A percentile compares a stretch with the other conserved stretches of the same genome.
Conservation (phyloP, 352 stramenopile species). For the Saprolegnia parasitica region DNA sequence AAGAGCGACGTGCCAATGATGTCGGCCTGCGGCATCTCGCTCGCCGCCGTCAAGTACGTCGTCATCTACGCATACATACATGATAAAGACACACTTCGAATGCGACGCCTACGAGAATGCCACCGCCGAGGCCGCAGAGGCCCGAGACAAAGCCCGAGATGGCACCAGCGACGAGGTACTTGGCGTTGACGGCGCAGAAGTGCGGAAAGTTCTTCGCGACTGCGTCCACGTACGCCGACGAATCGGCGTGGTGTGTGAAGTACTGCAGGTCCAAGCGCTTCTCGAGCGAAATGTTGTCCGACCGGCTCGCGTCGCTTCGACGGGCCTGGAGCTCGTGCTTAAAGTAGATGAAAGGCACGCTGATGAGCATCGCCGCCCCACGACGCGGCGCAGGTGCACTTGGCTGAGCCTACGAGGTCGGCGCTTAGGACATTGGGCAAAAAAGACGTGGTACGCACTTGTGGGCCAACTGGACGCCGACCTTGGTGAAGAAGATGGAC, state of each 20-base stretch:
- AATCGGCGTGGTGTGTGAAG: constrained; percentile 37
- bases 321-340: constrained; percentile 41
- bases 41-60: constrained; percentile 76
- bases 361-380: constrained; percentile 70
- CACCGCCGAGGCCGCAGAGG: constrained; percentile 71
- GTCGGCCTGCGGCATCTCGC: constrained; percentile 76
- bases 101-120: constrained; percentile 42
- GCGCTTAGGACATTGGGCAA: background rate
- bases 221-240: constrained; percentile 43
- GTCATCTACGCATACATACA: constrained; percentile 51
- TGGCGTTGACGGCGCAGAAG: constrained; percentile 58
- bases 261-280: constrained; percentile 74
- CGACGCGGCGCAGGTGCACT: constrained; percentile 68
- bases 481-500: constrained; percentile 68
- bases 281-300: background rate
- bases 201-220: constrained; percentile 37
- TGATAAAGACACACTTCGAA: background rate
- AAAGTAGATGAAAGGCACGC: constrained; percentile 73
- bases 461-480: constrained; percentile 73
- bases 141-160: constrained; percentile 79
- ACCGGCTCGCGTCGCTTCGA: background rate
- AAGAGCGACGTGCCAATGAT: constrained; percentile 84
- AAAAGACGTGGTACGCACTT: constrained; percentile 19
- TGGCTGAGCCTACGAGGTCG: constrained; percentile 42
- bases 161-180: constrained; percentile 71